Base-by-base conservation (phyloP, 2,329 filamentous ascomycete species). In the Sporothrix variecibatus region DNA sequence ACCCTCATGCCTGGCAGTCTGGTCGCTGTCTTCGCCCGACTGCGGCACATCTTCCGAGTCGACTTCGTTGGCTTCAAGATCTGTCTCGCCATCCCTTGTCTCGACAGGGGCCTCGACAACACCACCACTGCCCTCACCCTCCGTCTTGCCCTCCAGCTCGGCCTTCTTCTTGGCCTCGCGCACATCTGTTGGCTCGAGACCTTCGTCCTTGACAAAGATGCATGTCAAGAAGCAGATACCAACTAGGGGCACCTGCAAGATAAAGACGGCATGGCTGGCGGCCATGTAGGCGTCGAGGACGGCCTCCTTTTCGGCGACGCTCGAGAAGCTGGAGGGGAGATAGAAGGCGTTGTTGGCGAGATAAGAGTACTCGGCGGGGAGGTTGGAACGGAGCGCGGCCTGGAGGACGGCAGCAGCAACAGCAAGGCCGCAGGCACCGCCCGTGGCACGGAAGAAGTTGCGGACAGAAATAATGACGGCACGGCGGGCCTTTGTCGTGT, bases 251-350 rank as follows among this genome's bases (percentile, higher is more conserved):
- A 87, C 84, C 78, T 88, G 88, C 53, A 89, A 79, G 31, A 87
- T 85, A 75, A 91, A 91, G 0, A 91, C 88, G 0, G 85, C 84
- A 40, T 84, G 83, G 28, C 86, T 89, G 0, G 87, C 89, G 11
- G 81, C 81, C 78, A 77, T 76, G 65, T 77, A 76, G 0, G 76
- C 75, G n/a, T 76, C 74, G 0, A 77, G 65, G 2, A 81, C 75
- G 49, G 77, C 69, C 73, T 77, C 40, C 12, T 46, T 53, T n/a
- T 72, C 74, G 12, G 58, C 70, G 3, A 12, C 28, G 70, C 23
- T 76, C 46, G 34, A 8, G 23, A 79, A 74, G 8, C 77, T 69
- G 3, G 81, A 78, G 58, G 80, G 74, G 17, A 78, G 75, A 73
- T 82, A 82, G 5, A 73, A 76, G 17, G 80, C 79, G 43, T 76